phyloP scores from a whole-genome alignment of 441 rosid genomes.

The Melianthus villosus region DNA sequence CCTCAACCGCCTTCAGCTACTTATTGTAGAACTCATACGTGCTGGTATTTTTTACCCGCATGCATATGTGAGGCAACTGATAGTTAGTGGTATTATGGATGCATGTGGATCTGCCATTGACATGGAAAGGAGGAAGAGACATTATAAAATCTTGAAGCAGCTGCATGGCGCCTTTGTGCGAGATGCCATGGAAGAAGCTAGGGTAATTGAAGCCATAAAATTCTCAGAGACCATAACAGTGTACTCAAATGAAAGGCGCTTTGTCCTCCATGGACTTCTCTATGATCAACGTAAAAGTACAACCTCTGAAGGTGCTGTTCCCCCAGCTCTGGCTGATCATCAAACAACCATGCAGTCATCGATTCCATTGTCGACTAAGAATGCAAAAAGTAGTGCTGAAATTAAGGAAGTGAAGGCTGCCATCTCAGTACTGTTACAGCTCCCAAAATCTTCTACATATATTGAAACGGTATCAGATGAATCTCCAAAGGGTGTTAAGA shows the following conservation, averaged over 20 bases:
- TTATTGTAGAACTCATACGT: conserved; percentile 60
- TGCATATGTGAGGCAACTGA: conserved; percentile 85
- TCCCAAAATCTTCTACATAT: conserved; percentile 37
- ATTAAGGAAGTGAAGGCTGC: conserved; percentile 55
- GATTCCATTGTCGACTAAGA: conserved; percentile 21
- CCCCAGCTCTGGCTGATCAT: conserved; percentile 30
- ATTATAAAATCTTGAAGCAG: conserved; percentile 65
- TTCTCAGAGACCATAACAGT: conserved; percentile 46
- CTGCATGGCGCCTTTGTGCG: conserved; percentile 56
- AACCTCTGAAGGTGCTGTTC: conserved; percentile 20
- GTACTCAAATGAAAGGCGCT: conserved; percentile 73
- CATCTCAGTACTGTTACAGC: conserved; percentile 56
- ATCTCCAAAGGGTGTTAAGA: conserved; percentile 56
- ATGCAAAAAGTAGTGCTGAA: conserved; percentile 27
- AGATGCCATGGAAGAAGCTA: conserved; percentile 54
- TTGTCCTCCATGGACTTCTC: conserved; percentile 45
- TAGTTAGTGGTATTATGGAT: conserved; percentile 84
- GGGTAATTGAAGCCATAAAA: conserved; percentile 42
- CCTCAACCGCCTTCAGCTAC: conserved; percentile 59
- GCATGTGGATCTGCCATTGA: conserved; percentile 27
- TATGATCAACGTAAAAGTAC: conserved; percentile 18
- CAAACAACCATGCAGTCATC: conserved; percentile 27
- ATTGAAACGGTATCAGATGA: conserved; percentile 41
- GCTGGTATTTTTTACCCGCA: conserved; percentile 81
- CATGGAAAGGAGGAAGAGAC: conserved; percentile 50